These are phyloP conservation scores for Plasmodium reichenowi DNA, from an alignment of 169 alveolate species.

Conservation along the genomic window DNA sequence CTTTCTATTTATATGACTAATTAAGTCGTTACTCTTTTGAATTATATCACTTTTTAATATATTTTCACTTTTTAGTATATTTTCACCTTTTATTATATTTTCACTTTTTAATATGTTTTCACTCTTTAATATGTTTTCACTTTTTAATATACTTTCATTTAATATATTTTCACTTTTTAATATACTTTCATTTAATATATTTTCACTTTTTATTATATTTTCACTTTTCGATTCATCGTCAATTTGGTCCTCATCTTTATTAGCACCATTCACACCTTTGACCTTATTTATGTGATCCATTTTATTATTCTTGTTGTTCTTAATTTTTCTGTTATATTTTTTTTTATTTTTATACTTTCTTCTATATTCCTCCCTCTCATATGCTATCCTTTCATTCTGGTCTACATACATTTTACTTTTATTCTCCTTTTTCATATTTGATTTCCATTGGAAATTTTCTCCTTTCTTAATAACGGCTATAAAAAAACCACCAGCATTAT, in stretches of 20 bases:
- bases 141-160: neutral
- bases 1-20: slow-evolving; percentile 23
- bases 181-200: neutral
- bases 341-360: slow-evolving; percentile 56
- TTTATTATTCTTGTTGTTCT: slow-evolving; percentile 13
- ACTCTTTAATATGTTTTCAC: neutral
- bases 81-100: neutral
- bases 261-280: neutral
- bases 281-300: neutral
- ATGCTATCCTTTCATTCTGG: neutral
- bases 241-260: neutral
- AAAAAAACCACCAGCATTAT: slow-evolving; percentile 97
- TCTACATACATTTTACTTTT: slow-evolving; percentile 1
- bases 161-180: neutral
- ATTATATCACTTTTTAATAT: slow-evolving; percentile 15
- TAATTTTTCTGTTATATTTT: slow-evolving; percentile 28
- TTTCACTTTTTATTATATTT: neutral
- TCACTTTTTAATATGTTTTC: neutral
- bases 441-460: slow-evolving; percentile 63
- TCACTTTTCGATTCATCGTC: neutral
- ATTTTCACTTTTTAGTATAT: neutral
- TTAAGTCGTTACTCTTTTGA: slow-evolving; percentile 12
- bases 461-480: slow-evolving; percentile 84
- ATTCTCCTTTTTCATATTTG: slow-evolving; percentile 32
- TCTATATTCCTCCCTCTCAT: neutral